These are phyloP conservation scores for Nothophoma quercina DNA, from an alignment of 2,329 filamentous ascomycete genomes.

Conservation along the genomic window DNA sequence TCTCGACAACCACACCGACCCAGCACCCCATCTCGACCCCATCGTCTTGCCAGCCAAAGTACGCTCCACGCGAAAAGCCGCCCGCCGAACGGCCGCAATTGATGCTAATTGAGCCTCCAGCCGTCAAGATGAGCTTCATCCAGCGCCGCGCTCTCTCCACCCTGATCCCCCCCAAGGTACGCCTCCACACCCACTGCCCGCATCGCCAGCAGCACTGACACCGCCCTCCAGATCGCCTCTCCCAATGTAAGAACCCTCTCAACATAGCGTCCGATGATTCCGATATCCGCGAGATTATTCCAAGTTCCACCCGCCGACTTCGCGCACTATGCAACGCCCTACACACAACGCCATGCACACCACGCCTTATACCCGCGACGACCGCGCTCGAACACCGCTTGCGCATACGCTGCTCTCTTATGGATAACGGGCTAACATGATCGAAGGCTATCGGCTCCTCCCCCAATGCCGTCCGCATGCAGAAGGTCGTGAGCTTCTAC, in stretches of 20 bases:
- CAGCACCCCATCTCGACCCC: constrained; percentile 42
- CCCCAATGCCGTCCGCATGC: constrained; percentile 96
- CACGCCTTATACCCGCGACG: background rate
- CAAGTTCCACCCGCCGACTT: constrained; percentile 1
- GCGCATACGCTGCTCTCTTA: background rate
- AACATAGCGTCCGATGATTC: constrained; percentile 14
- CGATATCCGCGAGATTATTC: constrained; percentile 17
- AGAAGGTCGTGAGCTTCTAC: constrained; percentile 98
- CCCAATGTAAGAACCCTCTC: constrained; percentile 72
- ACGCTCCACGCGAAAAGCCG: constrained; percentile 25
- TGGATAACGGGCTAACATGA: constrained; percentile 28
- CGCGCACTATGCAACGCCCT: constrained; percentile 4
- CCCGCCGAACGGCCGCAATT: constrained; percentile 32
- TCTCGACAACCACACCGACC: constrained; percentile 40
- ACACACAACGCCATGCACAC: background rate
- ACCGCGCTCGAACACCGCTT: background rate
- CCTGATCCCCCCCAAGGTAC: constrained; percentile 98
- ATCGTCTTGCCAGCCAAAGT: constrained; percentile 49
- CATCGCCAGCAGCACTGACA: constrained; percentile 47
- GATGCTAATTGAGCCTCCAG: constrained; percentile 50
- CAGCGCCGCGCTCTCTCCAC: constrained; percentile 92
- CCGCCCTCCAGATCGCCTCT: constrained; percentile 72
- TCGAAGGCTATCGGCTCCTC: constrained; percentile 88
- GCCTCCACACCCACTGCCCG: constrained; percentile 35
- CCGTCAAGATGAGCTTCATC: constrained; percentile 87